Percentiles rank a stretch among this genome's conserved stretches.
Evolutionary conservation across 345 rosid species (phyloP).

Genomic region (Citrus medica): DNA sequence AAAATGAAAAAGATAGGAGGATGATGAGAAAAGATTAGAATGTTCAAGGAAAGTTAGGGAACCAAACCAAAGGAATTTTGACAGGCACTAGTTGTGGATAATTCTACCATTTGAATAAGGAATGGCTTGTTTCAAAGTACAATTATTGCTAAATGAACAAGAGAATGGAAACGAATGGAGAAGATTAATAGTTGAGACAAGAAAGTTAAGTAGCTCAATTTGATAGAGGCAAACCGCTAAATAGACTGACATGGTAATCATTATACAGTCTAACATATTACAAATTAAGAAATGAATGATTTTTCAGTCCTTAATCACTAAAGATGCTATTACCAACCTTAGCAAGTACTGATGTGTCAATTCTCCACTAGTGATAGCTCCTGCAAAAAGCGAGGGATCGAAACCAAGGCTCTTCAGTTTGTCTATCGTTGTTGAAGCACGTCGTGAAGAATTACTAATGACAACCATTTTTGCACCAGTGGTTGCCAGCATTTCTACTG

Average conservation of each 20-base stretch:
- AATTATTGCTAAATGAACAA: not conserved
- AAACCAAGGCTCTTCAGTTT: conserved; percentile 85
- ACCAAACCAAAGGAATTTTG: not conserved
- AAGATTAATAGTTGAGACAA: not conserved
- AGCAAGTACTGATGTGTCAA: conserved; percentile 75
- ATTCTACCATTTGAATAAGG: not conserved
- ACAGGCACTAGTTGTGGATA: not conserved
- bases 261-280: not conserved
- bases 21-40: not conserved
- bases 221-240: not conserved
- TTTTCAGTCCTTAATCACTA: not conserved
- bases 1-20: not conserved
- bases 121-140: not conserved
- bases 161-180: not conserved
- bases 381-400: conserved; percentile 81
- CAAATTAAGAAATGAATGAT: not conserved
- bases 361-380: conserved; percentile 94
- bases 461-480: conserved; percentile 81
- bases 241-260: not conserved
- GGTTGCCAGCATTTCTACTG: conserved; percentile 73
- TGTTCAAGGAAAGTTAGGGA: not conserved
- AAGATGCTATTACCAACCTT: conserved; percentile 36
- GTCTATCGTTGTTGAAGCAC: conserved; percentile 74
- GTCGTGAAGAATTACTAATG: conserved; percentile 89
- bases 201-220: not conserved